Percentiles rank a stretch among this genome's conserved stretches.
Conservation (phyloP, 2,329 filamentous ascomycete species). For the Trichophaea hybrida region DNA sequence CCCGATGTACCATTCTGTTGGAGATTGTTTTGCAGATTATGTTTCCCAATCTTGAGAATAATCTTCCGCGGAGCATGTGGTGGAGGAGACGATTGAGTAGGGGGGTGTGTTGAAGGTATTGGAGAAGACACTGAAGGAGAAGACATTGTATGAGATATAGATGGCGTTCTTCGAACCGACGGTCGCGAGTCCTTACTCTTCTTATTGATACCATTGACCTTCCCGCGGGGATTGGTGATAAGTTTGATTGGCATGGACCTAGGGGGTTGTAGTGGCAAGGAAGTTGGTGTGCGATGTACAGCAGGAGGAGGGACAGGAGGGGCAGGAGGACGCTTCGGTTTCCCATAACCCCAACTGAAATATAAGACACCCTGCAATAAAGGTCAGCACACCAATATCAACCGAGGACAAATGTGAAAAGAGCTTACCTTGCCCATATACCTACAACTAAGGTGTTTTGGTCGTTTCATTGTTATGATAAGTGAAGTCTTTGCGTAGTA, state of each 20-base stretch:
- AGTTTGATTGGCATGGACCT: slow-evolving; percentile 12
- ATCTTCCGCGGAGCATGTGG: slow-evolving; percentile 17
- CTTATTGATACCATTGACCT: slow-evolving; percentile 9
- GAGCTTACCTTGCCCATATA: slow-evolving; percentile 30
- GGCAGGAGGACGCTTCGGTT: slow-evolving; percentile 9
- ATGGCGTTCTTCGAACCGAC: slow-evolving; percentile 9
- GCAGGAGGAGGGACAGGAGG: slow-evolving; percentile 4
- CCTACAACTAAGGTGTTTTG: slow-evolving; percentile 36
- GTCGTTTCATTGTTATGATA: slow-evolving; percentile 35
- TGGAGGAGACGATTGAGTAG: slow-evolving; percentile 6
- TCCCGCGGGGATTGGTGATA: slow-evolving; percentile 16
- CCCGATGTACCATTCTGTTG: too few species aligned
- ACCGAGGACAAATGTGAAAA: background rate
- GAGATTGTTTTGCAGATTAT: background rate
- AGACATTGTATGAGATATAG: slow-evolving; percentile 7
- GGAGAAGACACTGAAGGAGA: slow-evolving; percentile 7
- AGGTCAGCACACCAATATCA: background rate
- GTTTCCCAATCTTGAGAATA: slow-evolving; percentile 16
- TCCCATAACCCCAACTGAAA: slow-evolving; percentile 18
- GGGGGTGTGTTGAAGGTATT: slow-evolving; percentile 1
- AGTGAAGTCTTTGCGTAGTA: slow-evolving; percentile 38
- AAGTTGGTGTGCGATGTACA: background rate
- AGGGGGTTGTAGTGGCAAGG: background rate
- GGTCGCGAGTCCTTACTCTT: slow-evolving; percentile 8
- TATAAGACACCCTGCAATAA: slow-evolving; percentile 22